Percentiles rank a stretch among this genome's conserved stretches.
These are phyloP conservation scores for Artemisia tridentata DNA, from an alignment of 129 eudicot species.

Conservation along the genomic window DNA sequence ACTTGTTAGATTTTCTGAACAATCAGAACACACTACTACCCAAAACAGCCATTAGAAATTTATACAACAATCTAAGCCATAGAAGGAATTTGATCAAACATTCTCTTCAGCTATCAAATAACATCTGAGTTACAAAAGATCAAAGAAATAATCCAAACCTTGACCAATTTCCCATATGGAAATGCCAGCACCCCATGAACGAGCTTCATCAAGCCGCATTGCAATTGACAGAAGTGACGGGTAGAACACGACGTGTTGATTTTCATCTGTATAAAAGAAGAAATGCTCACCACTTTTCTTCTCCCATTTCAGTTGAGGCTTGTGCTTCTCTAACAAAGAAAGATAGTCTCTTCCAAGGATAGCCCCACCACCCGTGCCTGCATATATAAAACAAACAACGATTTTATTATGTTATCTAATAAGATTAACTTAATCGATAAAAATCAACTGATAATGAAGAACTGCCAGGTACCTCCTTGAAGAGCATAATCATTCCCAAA, in stretches of 20 bases:
- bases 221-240: constrained; percentile 71
- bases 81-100: constrained; percentile 1
- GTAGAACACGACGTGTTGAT: constrained; percentile 65
- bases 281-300: constrained; percentile 75
- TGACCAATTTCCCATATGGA: constrained; percentile 99
- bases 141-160: constrained; percentile 84
- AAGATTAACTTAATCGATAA: neutral
- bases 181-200: constrained; percentile 74
- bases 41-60: neutral
- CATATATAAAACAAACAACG: neutral
- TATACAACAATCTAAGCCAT: constrained; percentile 3
- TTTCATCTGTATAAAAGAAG: constrained; percentile 61
- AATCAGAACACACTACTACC: neutral
- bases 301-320: constrained; percentile 75
- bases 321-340: constrained; percentile 73
- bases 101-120: neutral
- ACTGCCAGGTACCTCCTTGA: constrained; percentile 55
- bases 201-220: constrained; percentile 77
- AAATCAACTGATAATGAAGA: neutral
- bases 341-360: constrained; percentile 79
- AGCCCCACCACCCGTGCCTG: constrained; percentile 82
- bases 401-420: neutral
- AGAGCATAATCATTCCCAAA: constrained; percentile 81
- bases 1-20: neutral
- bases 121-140: constrained; percentile 40